Conservation (phyloP, 768 basidiomycete genomes). For the Phaeotremella fagi region DNA sequence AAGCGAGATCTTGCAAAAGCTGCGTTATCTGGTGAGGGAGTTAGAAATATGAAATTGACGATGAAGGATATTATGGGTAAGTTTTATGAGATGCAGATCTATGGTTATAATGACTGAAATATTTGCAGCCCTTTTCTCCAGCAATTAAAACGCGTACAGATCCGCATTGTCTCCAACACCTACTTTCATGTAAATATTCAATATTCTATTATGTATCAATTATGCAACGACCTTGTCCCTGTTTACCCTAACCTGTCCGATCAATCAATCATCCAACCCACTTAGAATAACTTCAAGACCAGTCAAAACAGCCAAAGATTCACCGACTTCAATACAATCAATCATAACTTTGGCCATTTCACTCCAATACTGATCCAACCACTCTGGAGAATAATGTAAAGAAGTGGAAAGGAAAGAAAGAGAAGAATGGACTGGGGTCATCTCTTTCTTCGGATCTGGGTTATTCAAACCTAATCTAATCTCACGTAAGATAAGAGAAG, state of each 20-base stretch:
- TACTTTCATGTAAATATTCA: neutral
- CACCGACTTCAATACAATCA: slow-evolving; percentile 25
- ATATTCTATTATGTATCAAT: no score
- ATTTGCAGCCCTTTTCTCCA: neutral
- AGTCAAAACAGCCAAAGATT: slow-evolving; percentile 27
- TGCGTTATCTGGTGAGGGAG: slow-evolving; percentile 79
- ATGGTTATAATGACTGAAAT: neutral
- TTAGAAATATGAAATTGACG: slow-evolving; percentile 71
- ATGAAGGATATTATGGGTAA: slow-evolving; percentile 73
- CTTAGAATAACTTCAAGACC: slow-evolving; percentile 33
- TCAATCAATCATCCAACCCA: slow-evolving; percentile 12
- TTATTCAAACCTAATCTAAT: slow-evolving; percentile 14
- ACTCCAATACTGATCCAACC: slow-evolving; percentile 36
- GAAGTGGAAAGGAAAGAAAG: slow-evolving; percentile 17
- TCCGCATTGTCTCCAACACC: neutral
- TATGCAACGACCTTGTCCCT: neutral
- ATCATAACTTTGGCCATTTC: slow-evolving; percentile 30
- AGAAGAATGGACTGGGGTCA: slow-evolving; percentile 14
- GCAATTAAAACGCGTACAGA: neutral
- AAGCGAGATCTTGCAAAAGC: slow-evolving; percentile 80
- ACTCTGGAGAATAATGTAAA: slow-evolving; percentile 13
- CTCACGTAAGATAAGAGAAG: slow-evolving; percentile 25
- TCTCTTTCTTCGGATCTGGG: slow-evolving; percentile 15
- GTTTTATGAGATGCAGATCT: slow-evolving; percentile 1
- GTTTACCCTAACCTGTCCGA: neutral